A percentile compares a stretch with the other conserved stretches of the same genome.
phyloP scores from a whole-genome alignment of 495 filamentous ascomycete genomes.

The Hypomontagnella monticulosa region DNA sequence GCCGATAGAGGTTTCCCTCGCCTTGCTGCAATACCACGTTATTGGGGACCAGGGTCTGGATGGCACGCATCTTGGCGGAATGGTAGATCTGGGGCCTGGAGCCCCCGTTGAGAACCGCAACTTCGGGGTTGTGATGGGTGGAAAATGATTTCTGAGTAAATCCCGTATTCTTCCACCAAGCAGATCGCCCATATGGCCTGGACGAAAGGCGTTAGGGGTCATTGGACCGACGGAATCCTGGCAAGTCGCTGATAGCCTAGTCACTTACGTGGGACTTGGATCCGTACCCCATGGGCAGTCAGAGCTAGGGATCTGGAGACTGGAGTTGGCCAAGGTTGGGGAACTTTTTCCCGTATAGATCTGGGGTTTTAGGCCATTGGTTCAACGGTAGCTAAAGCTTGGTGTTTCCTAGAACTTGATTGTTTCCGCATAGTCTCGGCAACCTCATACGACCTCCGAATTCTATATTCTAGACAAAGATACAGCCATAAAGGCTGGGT shows the following conservation, averaged over 20 bases:
- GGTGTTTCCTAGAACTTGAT: neutral
- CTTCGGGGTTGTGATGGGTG: constrained; percentile 33
- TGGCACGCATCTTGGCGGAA: constrained; percentile 15
- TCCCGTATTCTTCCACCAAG: constrained; percentile 44
- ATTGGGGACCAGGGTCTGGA: constrained; percentile 18
- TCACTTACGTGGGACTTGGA: constrained; percentile 6
- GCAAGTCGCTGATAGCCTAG: neutral
- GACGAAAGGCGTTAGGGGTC: constrained; percentile 21
- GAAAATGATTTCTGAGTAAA: constrained; percentile 25
- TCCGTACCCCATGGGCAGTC: constrained; percentile 37
- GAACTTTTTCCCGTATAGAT: constrained; percentile 25
- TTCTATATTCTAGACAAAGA: neutral
- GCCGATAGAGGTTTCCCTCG: constrained; percentile 30
- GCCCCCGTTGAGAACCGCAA: constrained; percentile 1
- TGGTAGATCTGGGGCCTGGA: constrained; percentile 22
- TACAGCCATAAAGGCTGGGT: neutral
- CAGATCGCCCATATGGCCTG: constrained; percentile 22
- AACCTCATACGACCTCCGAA: neutral
- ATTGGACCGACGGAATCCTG: constrained; percentile 25
- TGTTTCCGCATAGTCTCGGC: neutral
- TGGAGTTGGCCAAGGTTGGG: constrained; percentile 28
- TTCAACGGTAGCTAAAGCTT: neutral
- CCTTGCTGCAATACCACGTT: constrained; percentile 39
- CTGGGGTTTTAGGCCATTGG: constrained; percentile 3
- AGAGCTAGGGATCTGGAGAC: constrained; percentile 29